Conservation (phyloP, 768 basidiomycete species). For the Porphyrellus cyaneotinctus region DNA sequence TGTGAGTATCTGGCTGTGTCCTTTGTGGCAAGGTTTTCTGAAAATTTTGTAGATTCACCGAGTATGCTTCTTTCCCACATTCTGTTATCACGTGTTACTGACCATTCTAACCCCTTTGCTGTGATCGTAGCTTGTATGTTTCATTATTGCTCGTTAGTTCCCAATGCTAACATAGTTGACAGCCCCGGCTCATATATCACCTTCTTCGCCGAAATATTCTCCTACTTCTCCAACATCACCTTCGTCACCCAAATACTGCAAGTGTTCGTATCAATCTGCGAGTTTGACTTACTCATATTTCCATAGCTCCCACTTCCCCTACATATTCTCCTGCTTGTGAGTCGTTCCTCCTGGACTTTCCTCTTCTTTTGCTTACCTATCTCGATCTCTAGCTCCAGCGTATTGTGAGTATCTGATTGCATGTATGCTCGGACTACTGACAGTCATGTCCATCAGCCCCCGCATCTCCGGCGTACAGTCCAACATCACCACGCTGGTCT, state of each 20-base stretch:
- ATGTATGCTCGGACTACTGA: slow-evolving; percentile 1
- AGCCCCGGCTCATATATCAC: slow-evolving; percentile 83
- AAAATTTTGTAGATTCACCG: slow-evolving; percentile 58
- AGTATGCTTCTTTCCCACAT: slow-evolving; percentile 50
- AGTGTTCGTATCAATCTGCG: slow-evolving; percentile 25
- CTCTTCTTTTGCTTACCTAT: slow-evolving; percentile 4
- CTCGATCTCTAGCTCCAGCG: slow-evolving; percentile 53
- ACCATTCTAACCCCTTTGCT: slow-evolving; percentile 5
- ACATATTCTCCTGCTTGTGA: slow-evolving; percentile 85
- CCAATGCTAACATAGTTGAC: slow-evolving; percentile 9
- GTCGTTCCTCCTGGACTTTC: slow-evolving; percentile 27
- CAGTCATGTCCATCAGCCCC: slow-evolving; percentile 48
- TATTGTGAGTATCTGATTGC: slow-evolving; percentile 56
- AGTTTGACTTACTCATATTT: slow-evolving; percentile 9
- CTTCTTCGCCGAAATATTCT: slow-evolving; percentile 88
- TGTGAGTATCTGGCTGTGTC: slow-evolving; percentile 47
- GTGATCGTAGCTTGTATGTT: slow-evolving; percentile 57
- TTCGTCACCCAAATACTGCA: slow-evolving; percentile 90
- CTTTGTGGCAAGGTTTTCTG: background rate
- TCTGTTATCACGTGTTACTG: slow-evolving; percentile 21
- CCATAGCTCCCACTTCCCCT: slow-evolving; percentile 76
- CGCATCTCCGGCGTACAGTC: slow-evolving; percentile 82
- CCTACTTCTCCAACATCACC: slow-evolving; percentile 92
- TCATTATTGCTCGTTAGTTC: background rate
- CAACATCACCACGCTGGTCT: slow-evolving; percentile 81